Evolutionary conservation across 2,329 filamentous ascomycete species (phyloP).

Genomic region (Alternaria novae-zelandiae): DNA sequence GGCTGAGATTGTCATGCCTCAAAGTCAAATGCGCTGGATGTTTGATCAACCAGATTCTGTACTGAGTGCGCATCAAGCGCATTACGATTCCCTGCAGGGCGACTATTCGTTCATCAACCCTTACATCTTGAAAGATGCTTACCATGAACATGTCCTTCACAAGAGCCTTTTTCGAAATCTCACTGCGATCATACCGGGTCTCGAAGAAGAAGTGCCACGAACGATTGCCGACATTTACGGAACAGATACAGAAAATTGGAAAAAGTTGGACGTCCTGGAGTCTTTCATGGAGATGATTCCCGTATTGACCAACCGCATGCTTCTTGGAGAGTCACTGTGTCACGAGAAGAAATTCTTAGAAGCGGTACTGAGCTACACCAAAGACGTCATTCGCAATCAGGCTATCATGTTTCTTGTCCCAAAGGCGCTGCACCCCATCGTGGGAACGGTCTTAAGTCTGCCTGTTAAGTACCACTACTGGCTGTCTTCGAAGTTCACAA

Average conservation of each 20-base stretch:
- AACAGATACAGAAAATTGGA: constrained; percentile 46
- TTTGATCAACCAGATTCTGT: constrained; percentile 52
- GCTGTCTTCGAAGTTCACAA: constrained; percentile 50
- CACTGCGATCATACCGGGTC: constrained; percentile 45
- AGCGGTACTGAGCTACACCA: constrained; percentile 59
- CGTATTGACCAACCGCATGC: constrained; percentile 52
- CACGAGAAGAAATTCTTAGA: constrained; percentile 56
- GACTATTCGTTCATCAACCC: constrained; percentile 49
- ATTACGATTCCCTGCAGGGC: constrained; percentile 49
- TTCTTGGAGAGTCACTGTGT: constrained; percentile 54
- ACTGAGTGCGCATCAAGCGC: constrained; percentile 45
- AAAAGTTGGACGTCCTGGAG: constrained; percentile 44
- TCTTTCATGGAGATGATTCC: constrained; percentile 50
- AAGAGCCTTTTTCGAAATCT: constrained; percentile 51
- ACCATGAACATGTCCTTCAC: constrained; percentile 52
- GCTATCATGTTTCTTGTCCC: constrained; percentile 56
- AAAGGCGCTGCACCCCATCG: constrained; percentile 56
- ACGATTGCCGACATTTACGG: constrained; percentile 48
- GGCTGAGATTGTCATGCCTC: constrained; percentile 45
- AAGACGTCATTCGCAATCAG: constrained; percentile 51
- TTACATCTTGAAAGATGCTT: constrained; percentile 45
- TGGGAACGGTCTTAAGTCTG: constrained; percentile 55
- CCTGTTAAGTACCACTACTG: constrained; percentile 58
- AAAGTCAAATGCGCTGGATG: constrained; percentile 48
- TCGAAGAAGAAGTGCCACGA: constrained; percentile 47